Evolutionary conservation across 192 early-diverging fungal species (phyloP).

Genomic region (Diversispora epigaea): DNA sequence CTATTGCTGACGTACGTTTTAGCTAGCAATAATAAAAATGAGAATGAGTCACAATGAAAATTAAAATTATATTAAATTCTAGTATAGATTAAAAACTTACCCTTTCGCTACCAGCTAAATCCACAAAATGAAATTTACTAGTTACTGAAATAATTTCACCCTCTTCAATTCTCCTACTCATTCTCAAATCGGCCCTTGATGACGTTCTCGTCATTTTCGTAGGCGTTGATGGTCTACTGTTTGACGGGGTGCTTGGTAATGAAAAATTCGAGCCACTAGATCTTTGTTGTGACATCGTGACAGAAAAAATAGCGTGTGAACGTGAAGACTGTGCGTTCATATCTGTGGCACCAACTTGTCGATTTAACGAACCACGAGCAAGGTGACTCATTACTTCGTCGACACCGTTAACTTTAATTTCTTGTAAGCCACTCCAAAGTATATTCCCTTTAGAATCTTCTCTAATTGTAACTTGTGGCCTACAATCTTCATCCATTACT

Average conservation of each 20-base stretch:
- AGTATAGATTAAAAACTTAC: slow-evolving; percentile 30
- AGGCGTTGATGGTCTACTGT: slow-evolving; percentile 7
- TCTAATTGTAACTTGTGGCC: slow-evolving; percentile 69
- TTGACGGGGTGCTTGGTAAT: slow-evolving; percentile 15
- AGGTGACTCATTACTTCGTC: slow-evolving; percentile 72
- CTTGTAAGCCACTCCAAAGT: slow-evolving; percentile 79
- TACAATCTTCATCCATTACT: slow-evolving; percentile 43
- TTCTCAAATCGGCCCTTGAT: slow-evolving; percentile 12
- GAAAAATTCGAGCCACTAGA: slow-evolving; percentile 34
- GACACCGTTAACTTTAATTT: slow-evolving; percentile 65
- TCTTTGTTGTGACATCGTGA: slow-evolving; percentile 81
- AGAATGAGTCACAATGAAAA: too few relatives aligned
- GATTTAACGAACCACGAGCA: slow-evolving; percentile 67
- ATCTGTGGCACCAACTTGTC: slow-evolving; percentile 90
- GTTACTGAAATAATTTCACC: slow-evolving; percentile 62
- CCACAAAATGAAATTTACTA: slow-evolving; percentile 98
- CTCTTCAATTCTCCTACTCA: slow-evolving; percentile 35
- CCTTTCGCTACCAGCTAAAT: slow-evolving; percentile 94
- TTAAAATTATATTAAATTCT: background rate
- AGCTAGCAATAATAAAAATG: slow-evolving; percentile 42
- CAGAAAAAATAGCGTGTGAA: slow-evolving; percentile 95
- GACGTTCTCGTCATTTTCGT: background rate
- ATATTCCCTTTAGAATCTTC: slow-evolving; percentile 88
- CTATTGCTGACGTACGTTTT: slow-evolving; percentile 88
- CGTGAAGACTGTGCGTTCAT: slow-evolving; percentile 95